phyloP scores from a whole-genome alignment of 2,329 filamentous ascomycete genomes.

The Pseudogymnoascus sp. region DNA sequence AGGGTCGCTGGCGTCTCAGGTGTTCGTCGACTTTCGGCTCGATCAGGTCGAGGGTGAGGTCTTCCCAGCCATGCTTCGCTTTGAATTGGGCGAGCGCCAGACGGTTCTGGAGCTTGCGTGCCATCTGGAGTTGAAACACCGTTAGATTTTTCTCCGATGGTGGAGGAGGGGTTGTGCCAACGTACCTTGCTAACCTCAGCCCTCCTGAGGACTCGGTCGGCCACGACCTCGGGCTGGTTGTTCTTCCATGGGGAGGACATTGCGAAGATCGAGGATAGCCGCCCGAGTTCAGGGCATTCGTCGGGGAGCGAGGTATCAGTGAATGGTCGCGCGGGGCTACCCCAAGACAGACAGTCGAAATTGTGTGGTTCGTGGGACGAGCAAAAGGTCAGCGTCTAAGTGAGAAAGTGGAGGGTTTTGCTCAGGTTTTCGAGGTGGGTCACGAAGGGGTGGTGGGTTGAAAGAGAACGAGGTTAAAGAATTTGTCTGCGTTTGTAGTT shows the following conservation, averaged over 20 bases:
- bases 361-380: slow-evolving; percentile 3
- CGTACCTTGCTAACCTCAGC: slow-evolving; percentile 69
- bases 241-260: slow-evolving; percentile 55
- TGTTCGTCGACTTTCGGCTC: slow-evolving; percentile 78
- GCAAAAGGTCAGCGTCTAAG: slow-evolving; percentile 18
- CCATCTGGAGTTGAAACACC: slow-evolving; percentile 57
- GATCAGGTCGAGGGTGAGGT: slow-evolving; percentile 76
- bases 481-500: neutral
- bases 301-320: neutral
- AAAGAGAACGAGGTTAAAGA: neutral
- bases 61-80: slow-evolving; percentile 90
- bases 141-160: slow-evolving; percentile 15
- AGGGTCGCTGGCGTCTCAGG: slow-evolving; percentile 63
- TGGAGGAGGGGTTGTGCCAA: slow-evolving; percentile 18
- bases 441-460: neutral
- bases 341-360: neutral
- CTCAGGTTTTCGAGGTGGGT: slow-evolving; percentile 3
- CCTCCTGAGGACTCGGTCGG: slow-evolving; percentile 62
- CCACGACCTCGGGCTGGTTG: slow-evolving; percentile 56
- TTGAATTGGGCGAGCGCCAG: slow-evolving; percentile 96
- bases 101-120: slow-evolving; percentile 83
- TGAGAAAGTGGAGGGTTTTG: slow-evolving; percentile 25
- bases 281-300: neutral
- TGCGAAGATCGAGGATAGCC: slow-evolving; percentile 8
- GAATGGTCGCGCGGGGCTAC: neutral